phyloP scores from a whole-genome alignment of 176 grass and related monocot genomes.

The Thinopyrum elongatum region DNA sequence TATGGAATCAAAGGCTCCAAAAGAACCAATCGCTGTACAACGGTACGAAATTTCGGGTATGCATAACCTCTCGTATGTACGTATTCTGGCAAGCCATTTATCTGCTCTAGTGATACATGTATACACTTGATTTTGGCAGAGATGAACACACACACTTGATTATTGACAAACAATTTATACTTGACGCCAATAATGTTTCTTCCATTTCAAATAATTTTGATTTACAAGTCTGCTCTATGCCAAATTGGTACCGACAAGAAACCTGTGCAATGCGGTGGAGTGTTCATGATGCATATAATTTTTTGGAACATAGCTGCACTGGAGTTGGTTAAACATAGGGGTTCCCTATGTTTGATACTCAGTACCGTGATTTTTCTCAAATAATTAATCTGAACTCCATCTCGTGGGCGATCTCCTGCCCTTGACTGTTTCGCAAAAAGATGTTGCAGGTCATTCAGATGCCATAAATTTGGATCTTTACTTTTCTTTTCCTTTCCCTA shows the following conservation, averaged over 20 bases:
- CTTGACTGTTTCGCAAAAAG: too few species aligned
- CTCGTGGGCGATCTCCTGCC: too few species aligned
- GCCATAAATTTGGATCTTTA: neutral
- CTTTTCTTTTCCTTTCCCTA: neutral
- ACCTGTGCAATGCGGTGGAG: neutral
- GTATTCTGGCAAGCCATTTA: neutral
- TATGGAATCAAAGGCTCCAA: slow-evolving; percentile 65
- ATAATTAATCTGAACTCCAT: neutral
- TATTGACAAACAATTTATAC: neutral
- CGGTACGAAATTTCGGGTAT: slow-evolving; percentile 79
- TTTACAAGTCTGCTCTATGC: neutral
- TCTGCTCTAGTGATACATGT: neutral
- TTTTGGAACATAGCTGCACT: neutral
- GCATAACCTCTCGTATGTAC: neutral
- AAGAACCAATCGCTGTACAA: slow-evolving; percentile 60
- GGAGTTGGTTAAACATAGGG: neutral
- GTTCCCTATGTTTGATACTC: neutral
- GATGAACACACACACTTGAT: too few species aligned
- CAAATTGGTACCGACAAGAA: neutral
- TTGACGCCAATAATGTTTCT: neutral
- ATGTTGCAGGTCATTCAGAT: neutral
- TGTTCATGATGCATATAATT: neutral
- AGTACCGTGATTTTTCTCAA: neutral
- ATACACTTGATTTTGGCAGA: neutral
- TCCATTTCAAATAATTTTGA: neutral